Percentiles rank a stretch among this genome's conserved stretches.
These are phyloP conservation scores for Tolypocladium sp. DNA, from an alignment of 2,329 filamentous ascomycete genomes.

Conservation along the genomic window DNA sequence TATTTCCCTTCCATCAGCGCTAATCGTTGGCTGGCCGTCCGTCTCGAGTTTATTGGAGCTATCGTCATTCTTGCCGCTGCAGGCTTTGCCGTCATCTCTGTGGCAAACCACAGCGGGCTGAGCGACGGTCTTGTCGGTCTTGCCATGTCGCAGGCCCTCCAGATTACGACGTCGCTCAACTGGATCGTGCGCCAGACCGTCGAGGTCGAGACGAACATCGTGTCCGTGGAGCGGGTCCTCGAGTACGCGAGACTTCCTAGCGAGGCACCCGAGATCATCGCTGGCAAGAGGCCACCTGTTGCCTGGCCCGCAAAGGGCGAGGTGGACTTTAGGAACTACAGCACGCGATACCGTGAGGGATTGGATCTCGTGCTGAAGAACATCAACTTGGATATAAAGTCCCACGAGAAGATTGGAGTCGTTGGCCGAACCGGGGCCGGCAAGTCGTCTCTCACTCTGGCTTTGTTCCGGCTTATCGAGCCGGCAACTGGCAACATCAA, in stretches of 20 bases:
- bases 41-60: conserved; percentile 90
- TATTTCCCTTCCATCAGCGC: conserved; percentile 96
- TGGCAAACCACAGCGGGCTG: conserved; percentile 56
- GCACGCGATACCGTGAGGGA: conserved; percentile 81
- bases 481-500: conserved; percentile 71
- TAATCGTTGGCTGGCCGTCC: conserved; percentile 87
- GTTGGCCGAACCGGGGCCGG: conserved; percentile 93
- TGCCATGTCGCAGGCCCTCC: conserved; percentile 92
- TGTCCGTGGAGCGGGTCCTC: conserved; percentile 93
- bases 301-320: conserved; percentile 88
- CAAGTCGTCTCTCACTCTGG: conserved; percentile 87
- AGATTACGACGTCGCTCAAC: conserved; percentile 95
- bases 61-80: conserved; percentile 86
- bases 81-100: conserved; percentile 70
- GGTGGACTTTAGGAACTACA: conserved; percentile 88
- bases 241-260: conserved; percentile 88
- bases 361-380: conserved; percentile 91
- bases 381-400: conserved; percentile 84
- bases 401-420: conserved; percentile 95
- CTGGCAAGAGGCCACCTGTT: conserved; percentile 74
- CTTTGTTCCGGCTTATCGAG: conserved; percentile 94
- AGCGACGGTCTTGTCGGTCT: conserved; percentile 76
- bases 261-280: conserved; percentile 90
- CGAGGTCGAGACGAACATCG: conserved; percentile 99
- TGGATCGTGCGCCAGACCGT: conserved; percentile 99